Evolutionary conservation across 371 early-diverging fungal genomes (phyloP), one percentile per base, ranked within the genome.

Genomic region (Lichtheimia hyalospora): DNA sequence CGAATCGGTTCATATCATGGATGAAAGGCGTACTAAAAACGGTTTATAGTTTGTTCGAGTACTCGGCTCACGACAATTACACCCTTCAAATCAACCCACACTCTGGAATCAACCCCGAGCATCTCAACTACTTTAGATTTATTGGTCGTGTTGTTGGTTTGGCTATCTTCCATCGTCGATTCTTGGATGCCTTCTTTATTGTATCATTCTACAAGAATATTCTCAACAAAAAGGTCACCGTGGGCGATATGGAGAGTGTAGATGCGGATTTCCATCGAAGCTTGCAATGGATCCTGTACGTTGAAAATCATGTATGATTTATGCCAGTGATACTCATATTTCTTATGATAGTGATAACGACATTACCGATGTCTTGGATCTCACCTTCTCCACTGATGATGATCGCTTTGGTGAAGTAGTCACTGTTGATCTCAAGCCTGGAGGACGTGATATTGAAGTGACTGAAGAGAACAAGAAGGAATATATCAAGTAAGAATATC

Each of bases 141-240:
- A 95, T 98, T 64, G 99, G 99, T 15, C 90, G 99, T 51, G 90
- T 96, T 6, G 89, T 98, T 49, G 99, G 98, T 18, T 81, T 96
- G 65, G 93, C 96, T 20, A 94, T 98, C 49, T 96, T 96, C 86
- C 97, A 99, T 75, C 92, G 95, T 54, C 89, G 95, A 39, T 93
- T 94, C 79, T 77, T 99, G 58, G 98, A 98, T 64, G 92, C 96
- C 8, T 97, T 94, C 83, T 97, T 98, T 64, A 89, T 95, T 43
- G 88, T 90, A 7, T 90, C 95, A n/a, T 92, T 98, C 73, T 99
- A 98, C 83, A 98, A 97, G 79, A 89, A 91, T 86, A 88, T 99
- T 24, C 75, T 99, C 41, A 85, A 86, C 49, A 95, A 93, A 74
- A 90, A 90, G 64, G 86, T 93, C 18, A 76, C 84, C 7, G 77